Conservation (phyloP, 257 asterid species). For the Solanum ossicruentum region DNA sequence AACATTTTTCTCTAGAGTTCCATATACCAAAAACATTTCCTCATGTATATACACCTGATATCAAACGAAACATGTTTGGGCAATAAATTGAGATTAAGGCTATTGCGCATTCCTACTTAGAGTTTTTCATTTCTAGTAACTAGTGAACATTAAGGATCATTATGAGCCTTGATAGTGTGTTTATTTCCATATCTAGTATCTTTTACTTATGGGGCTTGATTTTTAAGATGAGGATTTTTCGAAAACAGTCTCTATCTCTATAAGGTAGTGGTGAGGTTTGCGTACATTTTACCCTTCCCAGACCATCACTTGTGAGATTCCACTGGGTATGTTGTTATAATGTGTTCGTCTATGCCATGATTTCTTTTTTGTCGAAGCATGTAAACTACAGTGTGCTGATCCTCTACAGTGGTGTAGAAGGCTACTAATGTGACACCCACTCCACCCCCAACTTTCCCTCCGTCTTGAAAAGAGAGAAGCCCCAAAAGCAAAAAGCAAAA, state of each 20-base stretch:
- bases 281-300: too few species aligned
- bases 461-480: background rate
- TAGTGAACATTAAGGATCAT: background rate
- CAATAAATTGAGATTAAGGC: background rate
- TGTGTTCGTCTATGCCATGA: background rate
- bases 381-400: background rate
- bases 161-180: background rate
- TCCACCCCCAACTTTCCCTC: background rate
- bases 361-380: background rate
- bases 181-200: background rate
- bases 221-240: too few species aligned
- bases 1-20: background rate
- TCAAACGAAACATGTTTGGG: background rate
- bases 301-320: too few species aligned
- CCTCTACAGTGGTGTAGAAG: background rate
- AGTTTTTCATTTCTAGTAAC: background rate
- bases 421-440: background rate
- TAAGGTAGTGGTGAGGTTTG: too few species aligned
- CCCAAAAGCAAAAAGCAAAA: background rate
- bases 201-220: too few species aligned
- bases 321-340: background rate
- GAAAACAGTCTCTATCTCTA: too few species aligned
- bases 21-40: background rate
- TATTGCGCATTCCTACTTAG: background rate
- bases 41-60: background rate